phyloP scores from a whole-genome alignment of 163 green algal species.

The Coccomyxa subellipsoidea region DNA sequence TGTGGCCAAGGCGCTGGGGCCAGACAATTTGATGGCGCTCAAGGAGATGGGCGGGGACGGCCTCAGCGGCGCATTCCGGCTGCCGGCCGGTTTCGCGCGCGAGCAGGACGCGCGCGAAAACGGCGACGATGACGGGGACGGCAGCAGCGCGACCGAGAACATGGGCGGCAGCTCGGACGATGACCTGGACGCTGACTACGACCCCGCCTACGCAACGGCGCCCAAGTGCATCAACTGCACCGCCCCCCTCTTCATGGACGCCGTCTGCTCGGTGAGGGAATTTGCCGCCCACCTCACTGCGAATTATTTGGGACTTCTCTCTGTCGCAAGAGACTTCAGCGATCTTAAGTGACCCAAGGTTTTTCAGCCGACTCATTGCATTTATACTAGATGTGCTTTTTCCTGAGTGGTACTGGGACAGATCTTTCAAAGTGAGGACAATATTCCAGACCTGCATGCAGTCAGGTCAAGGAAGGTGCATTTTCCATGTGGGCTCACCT shows the following conservation, averaged over 20 bases:
- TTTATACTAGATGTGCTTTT: too few relatives aligned
- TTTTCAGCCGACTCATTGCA: neutral
- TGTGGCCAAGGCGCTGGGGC: neutral
- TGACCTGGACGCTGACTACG: neutral
- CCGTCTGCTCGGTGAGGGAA: neutral
- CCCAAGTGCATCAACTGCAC: constrained; percentile 7
- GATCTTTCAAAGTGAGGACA: neutral
- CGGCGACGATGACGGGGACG: neutral
- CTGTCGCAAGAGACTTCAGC: neutral
- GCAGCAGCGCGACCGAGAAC: neutral
- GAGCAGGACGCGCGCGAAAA: neutral
- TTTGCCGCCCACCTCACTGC: neutral
- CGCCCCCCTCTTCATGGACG: neutral
- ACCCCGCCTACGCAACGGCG: neutral
- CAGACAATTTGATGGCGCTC: neutral
- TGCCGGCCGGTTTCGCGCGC: neutral
- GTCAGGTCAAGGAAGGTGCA: neutral
- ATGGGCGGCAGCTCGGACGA: neutral
- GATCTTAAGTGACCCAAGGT: neutral
- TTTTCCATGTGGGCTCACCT: neutral
- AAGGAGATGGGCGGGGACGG: neutral
- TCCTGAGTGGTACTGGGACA: too few relatives aligned
- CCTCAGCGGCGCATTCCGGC: neutral
- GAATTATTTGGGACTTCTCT: too few relatives aligned
- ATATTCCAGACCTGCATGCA: neutral